Base-by-base conservation (phyloP, 345 rosid genomes). In the Stellera chamaejasme region DNA sequence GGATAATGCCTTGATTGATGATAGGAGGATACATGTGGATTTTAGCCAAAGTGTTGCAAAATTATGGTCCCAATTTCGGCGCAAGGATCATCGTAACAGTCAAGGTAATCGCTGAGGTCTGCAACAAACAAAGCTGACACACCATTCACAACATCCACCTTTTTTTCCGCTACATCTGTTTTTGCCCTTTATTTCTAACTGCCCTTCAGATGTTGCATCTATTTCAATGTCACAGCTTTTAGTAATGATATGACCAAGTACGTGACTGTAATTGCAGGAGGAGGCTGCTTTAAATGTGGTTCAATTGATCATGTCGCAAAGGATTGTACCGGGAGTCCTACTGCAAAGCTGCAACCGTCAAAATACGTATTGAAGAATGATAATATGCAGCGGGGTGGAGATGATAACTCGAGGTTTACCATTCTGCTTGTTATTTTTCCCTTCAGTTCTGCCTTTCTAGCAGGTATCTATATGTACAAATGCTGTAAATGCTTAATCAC, bases 1-100 rank as follows among this genome's bases (percentile, higher is more conserved):
- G 97, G 96, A 89, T 69, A 93, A 93, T 74, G 96, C 94, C 62
- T 76, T 93, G 74, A 93, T 93, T 58, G 99, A 93, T 55, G 99
- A 93, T 74, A 75, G 99, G 77, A 83, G 99, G 75, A 79, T 93
- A 72, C 91, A 89, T 72, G 97, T 89, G 50, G 97, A 89, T 75
- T 93, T 93, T 59, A 93, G 99, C 78, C 97, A 93, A 61, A 89
- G 97, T 79, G 97, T 93, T 58, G 64, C 99, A 50, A 87, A 77
- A 68, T 88, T 82, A 59, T 89, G 96, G 97, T 69, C 81, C 61
- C 90, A 84, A 58, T 93, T 64, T 72, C 70, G 82, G 68, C 82
- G 79, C 61, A 89, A 72, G 72, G 81, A 64, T 71, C 68, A 71
- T 43, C 85, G 73, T 48, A 68, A 16, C 43, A 79, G 75, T 50